A percentile compares a stretch with the other conserved stretches of the same genome.
These are phyloP conservation scores for Amorphotheca resinae DNA, from an alignment of 495 filamentous ascomycete species.

Conservation along the genomic window DNA sequence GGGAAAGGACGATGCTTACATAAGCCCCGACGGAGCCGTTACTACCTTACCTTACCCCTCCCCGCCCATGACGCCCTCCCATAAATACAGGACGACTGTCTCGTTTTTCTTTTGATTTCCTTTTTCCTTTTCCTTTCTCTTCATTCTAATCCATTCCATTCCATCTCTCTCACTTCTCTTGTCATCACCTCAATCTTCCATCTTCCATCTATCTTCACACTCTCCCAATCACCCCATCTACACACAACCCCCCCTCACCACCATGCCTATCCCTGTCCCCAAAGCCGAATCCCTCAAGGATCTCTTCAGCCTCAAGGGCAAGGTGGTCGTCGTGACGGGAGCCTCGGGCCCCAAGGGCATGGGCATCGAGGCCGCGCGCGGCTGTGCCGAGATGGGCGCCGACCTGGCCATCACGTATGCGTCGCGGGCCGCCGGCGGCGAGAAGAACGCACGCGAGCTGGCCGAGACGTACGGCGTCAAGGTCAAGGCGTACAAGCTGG, in stretches of 20 bases:
- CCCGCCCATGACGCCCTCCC: neutral
- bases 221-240: neutral
- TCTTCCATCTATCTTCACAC: neutral
- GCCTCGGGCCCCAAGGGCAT: constrained; percentile 57
- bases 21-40: no score
- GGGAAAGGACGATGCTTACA: no score
- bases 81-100: neutral
- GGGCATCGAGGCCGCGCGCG: constrained; percentile 61
- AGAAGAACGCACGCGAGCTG: constrained; percentile 53
- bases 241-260: constrained; percentile 1
- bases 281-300: constrained; percentile 45
- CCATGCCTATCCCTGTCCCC: constrained; percentile 46
- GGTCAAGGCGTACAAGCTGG: constrained; percentile 51
- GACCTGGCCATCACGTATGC: constrained; percentile 57
- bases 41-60: neutral
- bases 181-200: neutral
- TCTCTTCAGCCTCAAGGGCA: constrained; percentile 61
- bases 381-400: constrained; percentile 61
- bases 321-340: constrained; percentile 59
- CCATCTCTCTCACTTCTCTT: neutral
- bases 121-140: neutral
- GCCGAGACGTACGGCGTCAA: constrained; percentile 48
- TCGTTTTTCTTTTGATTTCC: neutral
- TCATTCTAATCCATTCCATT: no score
- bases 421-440: constrained; percentile 45